Base-by-base conservation (phyloP, 352 stramenopile species). In the Phytopythium litorale region DNA sequence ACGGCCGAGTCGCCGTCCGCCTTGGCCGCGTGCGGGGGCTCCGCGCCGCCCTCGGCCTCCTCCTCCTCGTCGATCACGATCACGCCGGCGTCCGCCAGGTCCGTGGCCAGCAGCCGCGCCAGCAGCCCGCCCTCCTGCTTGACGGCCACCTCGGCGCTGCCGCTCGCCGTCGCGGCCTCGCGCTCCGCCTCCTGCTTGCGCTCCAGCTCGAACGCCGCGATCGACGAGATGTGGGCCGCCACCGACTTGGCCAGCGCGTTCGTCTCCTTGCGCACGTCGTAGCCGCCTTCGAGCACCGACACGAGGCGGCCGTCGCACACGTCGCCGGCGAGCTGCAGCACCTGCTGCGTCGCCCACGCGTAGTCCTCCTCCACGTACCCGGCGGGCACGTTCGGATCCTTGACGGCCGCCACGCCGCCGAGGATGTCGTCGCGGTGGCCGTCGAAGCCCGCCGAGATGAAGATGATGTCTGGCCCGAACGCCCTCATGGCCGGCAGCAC, bases 401-500 rank as follows among this genome's bases (percentile, higher is more conserved):
- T 89, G 25, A 92, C 83, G 33, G 85, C 85, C 23, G 85, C 85
- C 8, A 87, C 68, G 1, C 86, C 86, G n/a, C 86, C 84, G 13
- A 93, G 56, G 23, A 94, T 91, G 55, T 96, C 88, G 63, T 96
- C 84, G 9, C 81, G 83, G 61, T 96, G 87, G 21, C 87, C 87
- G 53, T 96, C 87, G 63, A 96, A 96, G n/a, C 87, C 87, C 6
- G 87, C 85, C 49, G 87, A 96, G 65, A 96, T 92, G 61, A 96
- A 92, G 56, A 96, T 90, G 21, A 96, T 90, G 58, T 96, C 84
- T 0, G 87, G 87, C 13, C 64, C 52, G 63, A 96, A 96, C 15
- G 66, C 61, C 30, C 70, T 71, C 72, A 96, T 91, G 18, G 87
- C 84, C n/a, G 87, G 87, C 11, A 96, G 45, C 16, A 96, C 77